These are phyloP conservation scores for Clitopilus passeckerianus DNA, from an alignment of 768 basidiomycete genomes.

Conservation along the genomic window DNA sequence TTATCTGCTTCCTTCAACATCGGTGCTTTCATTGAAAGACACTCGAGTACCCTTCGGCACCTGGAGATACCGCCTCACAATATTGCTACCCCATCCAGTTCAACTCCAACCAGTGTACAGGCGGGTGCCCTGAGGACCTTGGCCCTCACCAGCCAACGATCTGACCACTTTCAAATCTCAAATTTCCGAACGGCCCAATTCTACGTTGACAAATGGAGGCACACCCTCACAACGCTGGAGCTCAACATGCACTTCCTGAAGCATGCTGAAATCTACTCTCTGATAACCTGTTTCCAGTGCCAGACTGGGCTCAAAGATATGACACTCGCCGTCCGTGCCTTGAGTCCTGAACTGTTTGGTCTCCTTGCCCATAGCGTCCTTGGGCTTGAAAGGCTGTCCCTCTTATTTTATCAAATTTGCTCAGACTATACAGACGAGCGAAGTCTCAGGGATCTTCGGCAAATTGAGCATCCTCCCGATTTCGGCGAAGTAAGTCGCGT, in stretches of 20 bases:
- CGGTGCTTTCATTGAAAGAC: neutral
- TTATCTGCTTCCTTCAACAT: neutral
- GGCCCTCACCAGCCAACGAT: neutral
- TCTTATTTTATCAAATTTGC: neutral
- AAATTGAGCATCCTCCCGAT: neutral
- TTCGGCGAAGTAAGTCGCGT: neutral
- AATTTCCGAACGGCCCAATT: neutral
- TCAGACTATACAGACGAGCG: neutral
- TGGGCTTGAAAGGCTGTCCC: neutral
- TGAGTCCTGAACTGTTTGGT: neutral
- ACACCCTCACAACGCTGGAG: neutral
- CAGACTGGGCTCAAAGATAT: neutral
- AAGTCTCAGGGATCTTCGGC: neutral
- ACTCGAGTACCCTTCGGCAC: neutral
- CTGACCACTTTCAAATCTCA: neutral
- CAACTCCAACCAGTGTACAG: too few species aligned
- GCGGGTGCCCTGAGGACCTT: neutral
- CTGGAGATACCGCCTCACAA: neutral
- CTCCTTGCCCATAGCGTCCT: neutral
- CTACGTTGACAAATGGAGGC: neutral
- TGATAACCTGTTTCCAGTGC: neutral
- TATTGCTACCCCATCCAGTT: neutral
- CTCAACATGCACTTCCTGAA: neutral
- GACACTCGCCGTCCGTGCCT: neutral
- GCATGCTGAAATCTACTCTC: neutral